These are phyloP conservation scores for Alternaria dauci DNA, from an alignment of 2,329 filamentous ascomycete genomes.

Conservation along the genomic window DNA sequence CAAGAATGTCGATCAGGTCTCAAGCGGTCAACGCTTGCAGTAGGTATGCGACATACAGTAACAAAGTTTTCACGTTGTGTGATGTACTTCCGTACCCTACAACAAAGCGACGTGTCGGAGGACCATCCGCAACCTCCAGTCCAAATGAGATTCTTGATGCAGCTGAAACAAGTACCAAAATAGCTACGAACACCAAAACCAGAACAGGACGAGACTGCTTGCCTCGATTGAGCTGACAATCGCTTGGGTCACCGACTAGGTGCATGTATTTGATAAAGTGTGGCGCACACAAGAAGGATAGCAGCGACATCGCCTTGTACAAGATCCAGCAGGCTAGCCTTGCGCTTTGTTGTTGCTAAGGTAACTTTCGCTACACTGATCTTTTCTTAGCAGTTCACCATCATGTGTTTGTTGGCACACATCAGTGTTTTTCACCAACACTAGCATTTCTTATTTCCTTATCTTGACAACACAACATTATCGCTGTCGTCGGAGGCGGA, in stretches of 20 bases:
- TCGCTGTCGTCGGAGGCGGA: background rate
- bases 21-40: background rate
- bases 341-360: background rate
- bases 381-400: background rate
- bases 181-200: background rate
- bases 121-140: background rate
- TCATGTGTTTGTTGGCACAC: background rate
- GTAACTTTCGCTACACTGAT: background rate
- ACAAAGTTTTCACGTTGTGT: background rate
- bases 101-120: background rate
- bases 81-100: background rate
- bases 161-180: background rate
- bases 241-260: background rate
- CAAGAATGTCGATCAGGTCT: background rate
- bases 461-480: background rate
- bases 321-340: no score
- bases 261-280: background rate
- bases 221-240: background rate
- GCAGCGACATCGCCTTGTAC: background rate
- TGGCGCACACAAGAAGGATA: background rate
- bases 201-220: background rate
- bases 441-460: background rate
- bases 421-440: background rate
- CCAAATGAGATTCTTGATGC: background rate
- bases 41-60: background rate